These are phyloP conservation scores for Pyricularia pennisetigena DNA, from an alignment of 2,329 filamentous ascomycete genomes.

Conservation along the genomic window DNA sequence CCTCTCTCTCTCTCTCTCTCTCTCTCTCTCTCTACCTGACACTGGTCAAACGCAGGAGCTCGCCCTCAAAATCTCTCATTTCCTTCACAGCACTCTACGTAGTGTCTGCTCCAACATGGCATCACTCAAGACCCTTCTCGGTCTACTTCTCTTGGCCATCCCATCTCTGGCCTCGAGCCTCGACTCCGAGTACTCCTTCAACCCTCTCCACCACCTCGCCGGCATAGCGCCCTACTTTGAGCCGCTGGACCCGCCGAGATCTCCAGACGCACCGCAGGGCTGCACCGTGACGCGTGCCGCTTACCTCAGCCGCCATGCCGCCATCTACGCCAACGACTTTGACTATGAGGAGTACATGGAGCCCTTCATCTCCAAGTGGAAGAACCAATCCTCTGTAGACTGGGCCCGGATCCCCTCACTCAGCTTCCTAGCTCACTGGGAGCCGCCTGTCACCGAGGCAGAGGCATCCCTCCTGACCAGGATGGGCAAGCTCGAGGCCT, in stretches of 20 bases:
- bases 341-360: slow-evolving; percentile 48
- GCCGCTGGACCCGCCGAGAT: slow-evolving; percentile 34
- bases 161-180: slow-evolving; percentile 15
- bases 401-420: slow-evolving; percentile 46
- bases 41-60: neutral
- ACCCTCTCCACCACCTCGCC: slow-evolving; percentile 42
- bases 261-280: slow-evolving; percentile 33
- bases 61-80: neutral
- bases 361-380: slow-evolving; percentile 46
- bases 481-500: slow-evolving; percentile 50
- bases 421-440: slow-evolving; percentile 47
- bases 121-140: neutral
- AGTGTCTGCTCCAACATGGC: neutral
- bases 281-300: slow-evolving; percentile 41
- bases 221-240: slow-evolving; percentile 51
- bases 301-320: slow-evolving; percentile 48
- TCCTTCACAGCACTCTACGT: neutral
- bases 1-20: no score
- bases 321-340: slow-evolving; percentile 50
- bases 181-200: slow-evolving; percentile 38
- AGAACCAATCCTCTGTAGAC: slow-evolving; percentile 41
- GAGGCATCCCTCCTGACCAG: slow-evolving; percentile 51
- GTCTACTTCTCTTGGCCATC: neutral
- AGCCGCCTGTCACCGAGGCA: slow-evolving; percentile 43
- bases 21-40: no score